A percentile compares a stretch with the other conserved stretches of the same genome.
Conservation (phyloP, 805 yeast genomes). For the Gaillardinia entomophila region DNA sequence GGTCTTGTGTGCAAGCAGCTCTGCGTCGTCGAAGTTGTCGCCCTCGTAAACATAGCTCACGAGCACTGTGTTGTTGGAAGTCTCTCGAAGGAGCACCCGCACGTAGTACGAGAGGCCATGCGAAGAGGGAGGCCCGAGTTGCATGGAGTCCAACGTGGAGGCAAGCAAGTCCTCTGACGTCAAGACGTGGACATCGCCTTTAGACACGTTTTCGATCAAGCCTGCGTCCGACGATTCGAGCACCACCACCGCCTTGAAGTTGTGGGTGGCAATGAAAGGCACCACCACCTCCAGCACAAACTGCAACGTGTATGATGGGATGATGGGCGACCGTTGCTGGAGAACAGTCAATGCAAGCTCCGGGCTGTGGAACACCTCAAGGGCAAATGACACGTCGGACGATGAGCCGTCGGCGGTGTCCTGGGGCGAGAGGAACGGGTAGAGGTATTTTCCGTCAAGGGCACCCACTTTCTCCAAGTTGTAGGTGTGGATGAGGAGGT, state of each 20-base stretch:
- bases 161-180: conserved; percentile 26
- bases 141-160: conserved; percentile 23
- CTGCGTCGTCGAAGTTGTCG: conserved; percentile 75
- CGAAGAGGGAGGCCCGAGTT: conserved; percentile 9
- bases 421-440: conserved; percentile 80
- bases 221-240: conserved; percentile 75
- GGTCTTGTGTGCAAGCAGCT: conserved; percentile 37
- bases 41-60: conserved; percentile 80
- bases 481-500: conserved; percentile 63
- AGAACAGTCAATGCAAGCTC: conserved; percentile 45
- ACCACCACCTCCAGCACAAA: conserved; percentile 48
- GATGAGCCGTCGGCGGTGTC: conserved; percentile 33
- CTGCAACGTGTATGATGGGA: conserved; percentile 52
- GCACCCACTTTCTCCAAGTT: conserved; percentile 46
- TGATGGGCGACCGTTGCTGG: conserved; percentile 79
- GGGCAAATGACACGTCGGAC: conserved; percentile 28
- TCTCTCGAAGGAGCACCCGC: conserved; percentile 2
- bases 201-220: conserved; percentile 17
- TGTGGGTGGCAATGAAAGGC: conserved; percentile 39
- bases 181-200: conserved; percentile 19
- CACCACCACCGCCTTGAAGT: conserved; percentile 45
- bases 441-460: conserved; percentile 56
- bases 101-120: conserved; percentile 9
- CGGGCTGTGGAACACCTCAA: conserved; percentile 56
- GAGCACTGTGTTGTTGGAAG: conserved; percentile 30